Evolutionary conservation across 2,329 filamentous ascomycete species (phyloP), one percentile per base, ranked within the genome.

Genomic region (Aspergillus proliferans): DNA sequence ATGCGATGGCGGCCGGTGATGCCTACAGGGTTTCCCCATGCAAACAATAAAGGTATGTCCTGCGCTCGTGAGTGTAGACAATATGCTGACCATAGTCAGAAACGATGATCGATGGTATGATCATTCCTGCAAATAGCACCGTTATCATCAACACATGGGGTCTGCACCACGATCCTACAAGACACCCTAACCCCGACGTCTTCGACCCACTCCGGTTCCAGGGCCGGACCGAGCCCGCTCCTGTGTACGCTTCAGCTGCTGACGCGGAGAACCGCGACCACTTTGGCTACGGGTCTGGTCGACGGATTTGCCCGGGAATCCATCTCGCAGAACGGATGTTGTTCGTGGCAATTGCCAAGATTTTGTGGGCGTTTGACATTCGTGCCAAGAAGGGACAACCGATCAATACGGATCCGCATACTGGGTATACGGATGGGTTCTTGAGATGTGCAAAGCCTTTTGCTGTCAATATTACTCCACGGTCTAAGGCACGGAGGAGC

Each of bases 1-100:
- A 62, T 82, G 9, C 71, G 80, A 2, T 82, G 80, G 78, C 70
- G 78, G 4, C 77, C 79, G 0, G 52, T 54, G 9, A 42, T 51
- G 3, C 49, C 54, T 4, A 41, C 53, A 1, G 46, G 47, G 2
- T 49, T 61, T 38, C 50, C 56, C 1, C 57, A 58, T 46, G 52
- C 50, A 10, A 19, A 49, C 3, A 46, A 26, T 3, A 28, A 57
- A 46, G 52, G 50, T 54, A 24, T 10, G 44, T 38, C 24, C 3
- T 46, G 28, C 22, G 12, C 8, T 3, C 36, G 3, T 4, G 30
- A 2, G 19, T 36, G 10, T 15, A 47, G 9, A 61, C 66, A 58
- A 73, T 76, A 42, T 69, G 72, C 45, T 62, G 54, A 21, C 19
- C 19, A 10, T 12, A 6, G 6, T 24, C 21, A 43, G 41, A 43